Base-by-base conservation (phyloP, 2,329 filamentous ascomycete genomes). In the Cercospora sp. region DNA sequence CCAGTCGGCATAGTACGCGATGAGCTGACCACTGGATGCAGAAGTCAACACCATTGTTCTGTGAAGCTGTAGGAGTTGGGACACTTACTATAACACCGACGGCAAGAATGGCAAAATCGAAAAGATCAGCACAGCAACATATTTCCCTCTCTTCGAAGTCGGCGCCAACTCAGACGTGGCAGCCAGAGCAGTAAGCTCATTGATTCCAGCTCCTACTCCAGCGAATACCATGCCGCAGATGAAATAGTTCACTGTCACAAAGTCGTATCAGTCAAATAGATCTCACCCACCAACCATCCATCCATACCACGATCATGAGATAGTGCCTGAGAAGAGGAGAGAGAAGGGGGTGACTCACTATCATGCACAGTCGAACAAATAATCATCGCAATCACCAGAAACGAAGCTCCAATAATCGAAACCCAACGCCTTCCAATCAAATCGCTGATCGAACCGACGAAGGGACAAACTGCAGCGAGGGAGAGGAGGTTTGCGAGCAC, bases 111-210 rank as follows among this genome's bases (percentile, higher is more conserved):
- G 88, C 1, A 89, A 70, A 66, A 90, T 88, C 64, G 85, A 88
- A 73, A 89, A 83, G 57, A 89, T 84, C 12, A 90, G 77, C 1
- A 84, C 78, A 13, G 86, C 85, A 33, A 90, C 84, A 74, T 90
- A 90, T 74, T 85, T 85, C 31, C 87, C 89, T 51, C 90, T 84
- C 75, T 90, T 86, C 16, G 84, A 81, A 26, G 87, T 87, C 1
- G 89, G 89, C 0, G 88, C 89, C 68, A 91, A 83, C 75, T 92
- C 89, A 2, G 88, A 87, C 1, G 89, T 89, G 36, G 85, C 89
- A 30, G 89, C 88, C 8, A 92, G 81, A 4, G 89, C 88, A 5
- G 88, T 91, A 36, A 91, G 80, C 76, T 91, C 89, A 71, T 88
- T 89, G 68, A 91, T 84, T 3, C 89, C 89, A 10, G 89, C 88